A percentile compares a stretch with the other conserved stretches of the same genome.
These are phyloP conservation scores for Kwoniella dendrophila DNA, from an alignment of 768 basidiomycete genomes.

Conservation along the genomic window DNA sequence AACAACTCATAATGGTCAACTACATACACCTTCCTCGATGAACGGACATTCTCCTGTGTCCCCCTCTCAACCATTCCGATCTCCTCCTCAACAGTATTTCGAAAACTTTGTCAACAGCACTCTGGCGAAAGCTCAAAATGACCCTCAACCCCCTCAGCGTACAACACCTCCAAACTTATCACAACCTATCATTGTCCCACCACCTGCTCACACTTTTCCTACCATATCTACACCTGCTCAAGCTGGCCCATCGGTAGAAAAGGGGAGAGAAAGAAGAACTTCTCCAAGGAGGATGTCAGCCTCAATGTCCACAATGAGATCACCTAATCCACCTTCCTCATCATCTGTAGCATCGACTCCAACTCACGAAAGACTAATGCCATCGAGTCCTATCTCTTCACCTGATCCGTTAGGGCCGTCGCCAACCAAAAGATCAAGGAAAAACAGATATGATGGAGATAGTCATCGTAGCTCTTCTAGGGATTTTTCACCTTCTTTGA, in stretches of 20 bases:
- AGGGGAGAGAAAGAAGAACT: slow-evolving; percentile 7
- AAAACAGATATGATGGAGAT: slow-evolving; percentile 14
- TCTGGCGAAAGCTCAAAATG: not conserved
- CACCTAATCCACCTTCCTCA: slow-evolving; percentile 22
- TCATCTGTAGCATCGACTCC: slow-evolving; percentile 34
- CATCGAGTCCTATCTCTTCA: slow-evolving; percentile 22
- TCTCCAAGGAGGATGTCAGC: slow-evolving; percentile 2
- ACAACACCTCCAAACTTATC: not conserved
- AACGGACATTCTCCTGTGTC: slow-evolving; percentile 8
- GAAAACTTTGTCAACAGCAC: slow-evolving; percentile 31
- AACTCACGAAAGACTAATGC: slow-evolving; percentile 27
- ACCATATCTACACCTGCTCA: not conserved
- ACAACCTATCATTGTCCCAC: slow-evolving; percentile 5
- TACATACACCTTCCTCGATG: slow-evolving; percentile 19
- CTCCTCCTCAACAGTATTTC: slow-evolving; percentile 25
- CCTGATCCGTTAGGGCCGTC: slow-evolving; percentile 44
- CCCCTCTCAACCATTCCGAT: slow-evolving; percentile 9
- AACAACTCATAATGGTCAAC: slow-evolving; percentile 18
- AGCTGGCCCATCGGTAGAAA: slow-evolving; percentile 5
- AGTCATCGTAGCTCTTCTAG: not conserved
- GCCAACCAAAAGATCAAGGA: slow-evolving; percentile 34
- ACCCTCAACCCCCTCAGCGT: slow-evolving; percentile 1
- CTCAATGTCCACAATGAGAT: slow-evolving; percentile 18
- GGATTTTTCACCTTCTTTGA: slow-evolving; percentile 21
- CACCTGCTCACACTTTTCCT: not conserved